Evolutionary conservation across 225 moss, liverwort and hornwort genomes (phyloP).

Genomic region (Rhytidiadelphus loreus): DNA sequence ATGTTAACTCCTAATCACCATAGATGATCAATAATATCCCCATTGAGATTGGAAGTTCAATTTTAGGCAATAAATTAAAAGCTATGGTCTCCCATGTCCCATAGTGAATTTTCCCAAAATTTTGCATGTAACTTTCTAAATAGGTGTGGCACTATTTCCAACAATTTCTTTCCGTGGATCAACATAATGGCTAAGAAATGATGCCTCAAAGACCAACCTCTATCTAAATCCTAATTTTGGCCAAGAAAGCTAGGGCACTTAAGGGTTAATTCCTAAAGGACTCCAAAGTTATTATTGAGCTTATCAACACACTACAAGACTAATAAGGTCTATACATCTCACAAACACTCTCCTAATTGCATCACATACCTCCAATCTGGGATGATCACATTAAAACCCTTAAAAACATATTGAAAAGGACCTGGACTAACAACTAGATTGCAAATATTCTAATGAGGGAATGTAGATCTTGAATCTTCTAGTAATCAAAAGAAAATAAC

Average conservation of each 20-base stretch:
- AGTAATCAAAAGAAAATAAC: not conserved
- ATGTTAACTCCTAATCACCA: not conserved
- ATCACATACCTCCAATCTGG: too few relatives aligned
- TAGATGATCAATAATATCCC: too few relatives aligned
- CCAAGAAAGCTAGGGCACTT: fast-evolving
- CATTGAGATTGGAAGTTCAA: not conserved
- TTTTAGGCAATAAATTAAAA: not conserved
- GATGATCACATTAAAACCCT: fast-evolving
- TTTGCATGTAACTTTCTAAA: not conserved
- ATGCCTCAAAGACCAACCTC: fast-evolving
- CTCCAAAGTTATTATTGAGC: not conserved
- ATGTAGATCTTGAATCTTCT: fast-evolving
- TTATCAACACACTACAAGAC: not conserved
- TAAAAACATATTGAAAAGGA: not conserved
- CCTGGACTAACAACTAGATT: not conserved
- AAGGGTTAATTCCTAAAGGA: fast-evolving
- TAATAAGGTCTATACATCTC: too few relatives aligned
- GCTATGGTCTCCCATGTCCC: not conserved
- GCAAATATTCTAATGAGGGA: fast-evolving
- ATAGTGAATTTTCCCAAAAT: not conserved
- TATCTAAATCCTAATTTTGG: not conserved
- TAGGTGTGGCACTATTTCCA: not conserved
- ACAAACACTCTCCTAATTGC: not conserved
- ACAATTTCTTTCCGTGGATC: fast-evolving
- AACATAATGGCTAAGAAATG: not conserved